Evolutionary conservation across 176 grass and related monocot genomes (phyloP), one percentile per base, ranked within the genome.

Genomic region (Zizania latifolia): DNA sequence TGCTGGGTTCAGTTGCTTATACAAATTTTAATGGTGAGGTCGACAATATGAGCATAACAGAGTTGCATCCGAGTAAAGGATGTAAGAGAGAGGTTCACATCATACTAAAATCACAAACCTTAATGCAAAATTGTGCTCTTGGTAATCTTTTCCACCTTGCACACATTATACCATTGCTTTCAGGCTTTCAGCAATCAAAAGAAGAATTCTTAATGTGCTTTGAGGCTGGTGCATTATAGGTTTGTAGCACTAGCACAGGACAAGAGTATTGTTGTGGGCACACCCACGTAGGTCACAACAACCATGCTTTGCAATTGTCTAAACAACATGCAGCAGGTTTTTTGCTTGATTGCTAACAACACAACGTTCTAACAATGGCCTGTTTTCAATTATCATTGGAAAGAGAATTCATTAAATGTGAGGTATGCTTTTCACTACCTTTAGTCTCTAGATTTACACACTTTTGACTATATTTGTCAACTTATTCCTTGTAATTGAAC

Each of bases 81-180:
- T 39, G 29, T 39, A 50, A 58, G 58, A 9, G 28, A 45, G 11
- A 16, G 30, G 0, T 30, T 77, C 51, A 21, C 16, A 38, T 50
- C 40, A 10, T 31, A 82, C n/a, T n/a, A n/a, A 79, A 66, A 72
- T 29, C 31, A 78, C 10, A 46, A 71, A 82, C 53, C 50, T 8
- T 16, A 50, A 29, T 31, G 16, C 45, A 58, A 38, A 64, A 37
- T 72, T 26, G 39, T 1, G 1, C 34, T 58, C 46, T 45, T 65
- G 54, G 22, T 69, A 62, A 39, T 70, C 33, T 37, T 86, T n/a
- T 80, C 64, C 6, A 39, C 53, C 32, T 51, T 80, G 27, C 32
- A 41, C 39, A 54, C 15, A 68, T 68, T 70, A 34, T 62, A 45
- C 33, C 14, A 39, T 68, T 74, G 76, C 76, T 74, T 79, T n/a